phyloP scores from a whole-genome alignment of 2,329 filamentous ascomycete species.

The Pseudocercospora vitis region DNA sequence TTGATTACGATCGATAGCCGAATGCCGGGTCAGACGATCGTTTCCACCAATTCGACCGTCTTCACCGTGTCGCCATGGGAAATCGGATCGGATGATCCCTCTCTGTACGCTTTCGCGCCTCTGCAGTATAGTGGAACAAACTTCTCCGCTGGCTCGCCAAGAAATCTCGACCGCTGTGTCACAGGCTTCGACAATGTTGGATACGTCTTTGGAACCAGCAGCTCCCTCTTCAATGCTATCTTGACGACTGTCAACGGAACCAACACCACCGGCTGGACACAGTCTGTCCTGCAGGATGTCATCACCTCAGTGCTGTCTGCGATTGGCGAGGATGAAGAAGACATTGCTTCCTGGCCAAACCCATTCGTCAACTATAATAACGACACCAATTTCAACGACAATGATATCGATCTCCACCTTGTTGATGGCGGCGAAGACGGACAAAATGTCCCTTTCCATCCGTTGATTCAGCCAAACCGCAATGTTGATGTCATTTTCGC shows the following conservation, averaged over 20 bases:
- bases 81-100: conserved; percentile 74
- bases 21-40: conserved; percentile 58
- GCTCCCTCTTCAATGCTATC: conserved; percentile 78
- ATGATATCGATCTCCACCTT: conserved; percentile 60
- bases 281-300: conserved; percentile 53
- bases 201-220: conserved; percentile 83
- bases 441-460: conserved; percentile 77
- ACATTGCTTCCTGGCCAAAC: conserved; percentile 77
- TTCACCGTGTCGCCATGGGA: conserved; percentile 80
- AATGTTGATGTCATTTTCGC: conserved; percentile 78
- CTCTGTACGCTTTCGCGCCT: conserved; percentile 68
- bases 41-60: conserved; percentile 71
- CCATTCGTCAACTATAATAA: conserved; percentile 70
- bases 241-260: conserved; percentile 62
- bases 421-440: conserved; percentile 77
- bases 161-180: conserved; percentile 62
- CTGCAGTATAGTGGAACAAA: conserved; percentile 70
- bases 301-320: conserved; percentile 41
- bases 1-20: conserved; percentile 71
- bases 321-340: conserved; percentile 62
- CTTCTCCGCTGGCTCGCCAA: conserved; percentile 63
- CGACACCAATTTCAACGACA: conserved; percentile 58
- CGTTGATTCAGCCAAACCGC: conserved; percentile 71
- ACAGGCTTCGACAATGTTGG: conserved; percentile 79
- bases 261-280: conserved; percentile 42